These are phyloP conservation scores for Colletotrichum chlorophyti DNA, from an alignment of 2,329 filamentous ascomycete species.

Conservation along the genomic window DNA sequence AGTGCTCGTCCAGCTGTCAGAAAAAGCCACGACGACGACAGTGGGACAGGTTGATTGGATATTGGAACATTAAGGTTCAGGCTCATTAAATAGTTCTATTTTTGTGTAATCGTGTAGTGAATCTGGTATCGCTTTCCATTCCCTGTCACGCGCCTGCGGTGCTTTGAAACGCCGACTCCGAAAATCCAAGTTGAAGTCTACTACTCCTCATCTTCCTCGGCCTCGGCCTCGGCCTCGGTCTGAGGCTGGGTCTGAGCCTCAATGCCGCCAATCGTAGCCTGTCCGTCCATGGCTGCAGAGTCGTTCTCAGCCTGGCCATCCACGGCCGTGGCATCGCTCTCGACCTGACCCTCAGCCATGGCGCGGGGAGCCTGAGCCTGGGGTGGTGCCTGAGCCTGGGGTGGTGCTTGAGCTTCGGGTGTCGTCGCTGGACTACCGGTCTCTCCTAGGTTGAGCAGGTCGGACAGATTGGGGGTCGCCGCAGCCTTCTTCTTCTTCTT, in stretches of 20 bases:
- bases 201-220: neutral
- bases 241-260: neutral
- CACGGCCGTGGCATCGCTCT: neutral
- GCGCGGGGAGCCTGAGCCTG: too few species aligned
- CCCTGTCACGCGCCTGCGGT: neutral
- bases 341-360: neutral
- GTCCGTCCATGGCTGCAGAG: too few species aligned
- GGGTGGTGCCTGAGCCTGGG: too few species aligned
- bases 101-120: slow-evolving; percentile 5
- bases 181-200: neutral
- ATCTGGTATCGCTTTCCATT: neutral
- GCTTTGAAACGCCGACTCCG: slow-evolving; percentile 17
- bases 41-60: too few species aligned
- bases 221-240: neutral
- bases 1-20: too few species aligned
- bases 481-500: slow-evolving; percentile 17
- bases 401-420: too few species aligned
- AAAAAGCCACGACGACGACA: too few species aligned
- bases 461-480: neutral
- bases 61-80: too few species aligned
- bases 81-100: slow-evolving; percentile 10
- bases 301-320: neutral
- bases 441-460: too few species aligned
- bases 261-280: too few species aligned
- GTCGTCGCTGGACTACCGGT: too few species aligned